Evolutionary conservation across 2,329 filamentous ascomycete genomes (phyloP).

Genomic region (Fusarium metavorans): DNA sequence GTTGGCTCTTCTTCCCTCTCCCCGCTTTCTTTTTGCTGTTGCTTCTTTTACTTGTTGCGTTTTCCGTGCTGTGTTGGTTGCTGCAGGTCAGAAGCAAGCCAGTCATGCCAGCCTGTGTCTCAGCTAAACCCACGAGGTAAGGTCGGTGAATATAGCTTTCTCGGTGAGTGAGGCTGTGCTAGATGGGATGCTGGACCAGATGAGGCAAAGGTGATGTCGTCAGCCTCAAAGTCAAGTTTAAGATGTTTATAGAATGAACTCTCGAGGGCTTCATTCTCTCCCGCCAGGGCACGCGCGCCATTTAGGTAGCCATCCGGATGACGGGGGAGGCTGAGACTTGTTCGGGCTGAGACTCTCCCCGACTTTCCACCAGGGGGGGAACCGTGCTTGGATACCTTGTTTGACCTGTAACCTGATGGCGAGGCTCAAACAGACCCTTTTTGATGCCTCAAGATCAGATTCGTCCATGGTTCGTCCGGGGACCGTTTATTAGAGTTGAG

Average conservation of each 20-base stretch:
- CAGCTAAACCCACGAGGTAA: neutral
- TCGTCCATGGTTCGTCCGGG: neutral
- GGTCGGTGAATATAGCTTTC: neutral
- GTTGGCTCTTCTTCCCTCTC: neutral
- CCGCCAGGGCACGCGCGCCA: neutral
- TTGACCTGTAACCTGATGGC: neutral
- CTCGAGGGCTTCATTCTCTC: neutral
- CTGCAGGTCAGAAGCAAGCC: neutral
- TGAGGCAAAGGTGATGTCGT: conserved; percentile 17
- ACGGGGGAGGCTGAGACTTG: conserved; percentile 5
- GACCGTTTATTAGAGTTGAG: conserved; percentile 38
- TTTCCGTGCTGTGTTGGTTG: conserved; percentile 8
- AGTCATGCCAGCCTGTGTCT: neutral
- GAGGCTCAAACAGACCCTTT: conserved; percentile 23
- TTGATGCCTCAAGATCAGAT: conserved; percentile 10
- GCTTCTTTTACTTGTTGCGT: neutral
- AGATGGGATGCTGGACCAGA: conserved; percentile 10
- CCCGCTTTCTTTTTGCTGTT: neutral
- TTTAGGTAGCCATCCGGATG: neutral
- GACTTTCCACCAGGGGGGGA: neutral
- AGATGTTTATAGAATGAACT: neutral
- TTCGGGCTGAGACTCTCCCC: neutral
- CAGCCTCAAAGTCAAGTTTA: conserved; percentile 34
- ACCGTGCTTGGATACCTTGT: neutral
- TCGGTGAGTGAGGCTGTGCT: conserved; percentile 33